phyloP scores from a whole-genome alignment of 192 early-diverging fungal genomes.

The Coemansia sp. region DNA sequence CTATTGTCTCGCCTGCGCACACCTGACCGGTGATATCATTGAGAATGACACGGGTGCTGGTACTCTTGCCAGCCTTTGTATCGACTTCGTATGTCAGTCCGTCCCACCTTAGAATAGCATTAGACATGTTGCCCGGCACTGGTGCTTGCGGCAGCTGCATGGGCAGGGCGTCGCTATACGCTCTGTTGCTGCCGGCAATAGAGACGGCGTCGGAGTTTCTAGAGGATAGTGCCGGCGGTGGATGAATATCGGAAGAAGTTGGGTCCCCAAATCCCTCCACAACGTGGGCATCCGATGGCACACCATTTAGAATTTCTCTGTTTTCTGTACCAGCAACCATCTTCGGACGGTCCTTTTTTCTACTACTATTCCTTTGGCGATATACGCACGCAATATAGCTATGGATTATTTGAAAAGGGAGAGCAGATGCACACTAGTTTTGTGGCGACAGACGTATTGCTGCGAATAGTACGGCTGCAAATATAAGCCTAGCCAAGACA shows the following conservation, averaged over 20 bases:
- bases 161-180: neutral
- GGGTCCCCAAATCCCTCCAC: neutral
- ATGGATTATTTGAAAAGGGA: neutral
- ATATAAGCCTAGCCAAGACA: neutral
- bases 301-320: neutral
- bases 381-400: neutral
- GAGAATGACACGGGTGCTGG: constrained; percentile 51
- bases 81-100: constrained; percentile 35
- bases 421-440: neutral
- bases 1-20: constrained; percentile 68
- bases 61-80: constrained; percentile 8
- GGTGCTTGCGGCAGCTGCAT: neutral
- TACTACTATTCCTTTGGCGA: neutral
- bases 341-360: neutral
- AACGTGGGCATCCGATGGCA: neutral
- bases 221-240: neutral
- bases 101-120: constrained; percentile 34
- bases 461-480: neutral
- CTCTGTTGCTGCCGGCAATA: neutral
- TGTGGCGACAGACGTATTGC: neutral
- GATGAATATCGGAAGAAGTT: neutral
- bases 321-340: neutral
- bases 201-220: neutral
- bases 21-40: constrained; percentile 67
- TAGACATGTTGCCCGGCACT: neutral